Evolutionary conservation across 208 protist species (phyloP).

Genomic region (Acanthamoeba quina): DNA sequence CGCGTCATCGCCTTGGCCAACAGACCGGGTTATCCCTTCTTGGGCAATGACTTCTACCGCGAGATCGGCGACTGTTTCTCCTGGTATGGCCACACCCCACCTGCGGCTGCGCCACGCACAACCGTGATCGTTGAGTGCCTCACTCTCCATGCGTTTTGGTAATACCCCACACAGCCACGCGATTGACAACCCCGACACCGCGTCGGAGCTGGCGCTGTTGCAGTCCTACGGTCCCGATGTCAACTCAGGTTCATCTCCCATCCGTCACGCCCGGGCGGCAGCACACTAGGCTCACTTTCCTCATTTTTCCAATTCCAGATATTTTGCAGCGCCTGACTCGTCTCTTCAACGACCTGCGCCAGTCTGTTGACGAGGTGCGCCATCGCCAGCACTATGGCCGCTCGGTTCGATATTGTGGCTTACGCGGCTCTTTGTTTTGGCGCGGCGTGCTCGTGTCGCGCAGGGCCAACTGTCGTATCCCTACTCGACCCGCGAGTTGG

Average conservation of each 20-base stretch:
- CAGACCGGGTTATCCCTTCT: conserved; percentile 94
- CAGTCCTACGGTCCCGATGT: conserved; percentile 79
- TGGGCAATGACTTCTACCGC: conserved; percentile 96
- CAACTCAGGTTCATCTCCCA: background rate
- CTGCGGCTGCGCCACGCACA: background rate
- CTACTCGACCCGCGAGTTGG: conserved; percentile 91
- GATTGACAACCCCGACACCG: conserved; percentile 93
- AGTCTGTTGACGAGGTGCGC: conserved; percentile 35
- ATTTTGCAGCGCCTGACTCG: conserved; percentile 63
- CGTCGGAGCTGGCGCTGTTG: conserved; percentile 90
- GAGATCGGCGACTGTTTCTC: conserved; percentile 95
- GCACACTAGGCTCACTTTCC: background rate
- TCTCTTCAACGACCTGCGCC: conserved; percentile 16
- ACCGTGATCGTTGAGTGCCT: background rate
- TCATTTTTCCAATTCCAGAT: background rate
- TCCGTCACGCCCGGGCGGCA: no score
- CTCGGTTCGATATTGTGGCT: conserved; percentile 71
- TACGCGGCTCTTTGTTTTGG: background rate
- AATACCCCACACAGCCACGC: conserved; percentile 84
- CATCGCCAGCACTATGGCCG: background rate
- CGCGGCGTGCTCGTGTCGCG: no score
- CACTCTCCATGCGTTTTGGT: background rate
- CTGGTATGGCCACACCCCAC: background rate
- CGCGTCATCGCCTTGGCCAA: conserved; percentile 84
- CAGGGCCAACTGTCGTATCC: conserved; percentile 93